A percentile compares a stretch with the other conserved stretches of the same genome.
Evolutionary conservation across 495 filamentous ascomycete species (phyloP).

Genomic region (Aspergillus funiculosus): DNA sequence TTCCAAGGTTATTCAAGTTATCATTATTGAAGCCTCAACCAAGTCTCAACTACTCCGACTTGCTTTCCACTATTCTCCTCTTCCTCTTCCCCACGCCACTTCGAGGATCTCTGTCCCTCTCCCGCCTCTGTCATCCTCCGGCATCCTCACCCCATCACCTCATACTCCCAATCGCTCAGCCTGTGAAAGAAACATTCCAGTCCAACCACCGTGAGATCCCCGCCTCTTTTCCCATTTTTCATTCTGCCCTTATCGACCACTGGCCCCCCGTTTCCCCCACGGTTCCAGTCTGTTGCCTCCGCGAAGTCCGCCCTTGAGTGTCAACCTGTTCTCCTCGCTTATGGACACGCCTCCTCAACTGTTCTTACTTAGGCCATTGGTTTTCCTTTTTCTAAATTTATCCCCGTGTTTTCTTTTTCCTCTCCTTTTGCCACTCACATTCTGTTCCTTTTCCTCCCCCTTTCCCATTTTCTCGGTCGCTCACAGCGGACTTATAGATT

Average conservation of each 20-base stretch:
- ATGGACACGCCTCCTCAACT: slow-evolving; percentile 18
- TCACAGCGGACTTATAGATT: slow-evolving; percentile 16
- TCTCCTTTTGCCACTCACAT: slow-evolving; percentile 1
- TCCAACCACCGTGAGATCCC: slow-evolving; percentile 4
- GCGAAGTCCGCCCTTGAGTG: slow-evolving; percentile 11
- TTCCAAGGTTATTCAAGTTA: background rate
- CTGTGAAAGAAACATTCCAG: slow-evolving; percentile 6
- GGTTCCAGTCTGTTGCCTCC: slow-evolving; percentile 20
- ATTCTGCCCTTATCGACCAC: slow-evolving; percentile 16
- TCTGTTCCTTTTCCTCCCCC: background rate
- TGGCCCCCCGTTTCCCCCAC: no score
- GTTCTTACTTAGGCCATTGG: slow-evolving; percentile 3
- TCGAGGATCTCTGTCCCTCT: slow-evolving; percentile 6
- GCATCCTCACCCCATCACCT: background rate
- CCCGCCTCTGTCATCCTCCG: background rate
- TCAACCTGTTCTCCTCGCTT: slow-evolving; percentile 18
- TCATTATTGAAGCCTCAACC: background rate
- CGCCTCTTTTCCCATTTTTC: slow-evolving; percentile 1
- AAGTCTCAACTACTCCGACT: background rate
- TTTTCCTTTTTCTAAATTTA: slow-evolving; percentile 12
- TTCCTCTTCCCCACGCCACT: slow-evolving; percentile 11
- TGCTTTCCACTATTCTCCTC: background rate
- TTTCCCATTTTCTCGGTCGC: slow-evolving; percentile 8
- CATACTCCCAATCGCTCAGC: background rate
- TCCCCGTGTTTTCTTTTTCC: slow-evolving; percentile 12